Percentiles rank a stretch among this genome's conserved stretches.
Conservation (phyloP, 2,329 filamentous ascomycete genomes). For the Tolypocladium cylindrosporum region DNA sequence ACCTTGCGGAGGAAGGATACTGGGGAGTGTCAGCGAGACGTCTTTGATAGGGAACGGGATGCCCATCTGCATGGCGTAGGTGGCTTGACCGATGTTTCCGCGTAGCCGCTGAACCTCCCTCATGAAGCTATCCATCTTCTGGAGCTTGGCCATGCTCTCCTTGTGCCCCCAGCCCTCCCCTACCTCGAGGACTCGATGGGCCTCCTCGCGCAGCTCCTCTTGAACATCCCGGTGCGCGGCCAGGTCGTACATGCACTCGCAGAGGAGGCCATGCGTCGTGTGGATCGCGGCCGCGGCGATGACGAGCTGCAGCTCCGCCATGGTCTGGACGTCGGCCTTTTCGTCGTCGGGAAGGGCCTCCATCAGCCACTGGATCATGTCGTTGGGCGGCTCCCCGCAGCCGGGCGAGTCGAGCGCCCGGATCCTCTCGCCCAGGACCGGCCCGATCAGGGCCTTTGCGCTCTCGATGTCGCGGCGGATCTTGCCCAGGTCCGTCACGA, state of each 20-base stretch:
- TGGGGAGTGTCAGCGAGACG: constrained; percentile 11
- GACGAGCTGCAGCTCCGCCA: constrained; percentile 33
- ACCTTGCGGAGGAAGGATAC: constrained; percentile 36
- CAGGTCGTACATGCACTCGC: constrained; percentile 41
- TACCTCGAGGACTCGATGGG: constrained; percentile 27
- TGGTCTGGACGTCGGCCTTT: constrained; percentile 24
- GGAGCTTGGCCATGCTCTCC: constrained; percentile 31
- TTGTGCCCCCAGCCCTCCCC: constrained; percentile 31
- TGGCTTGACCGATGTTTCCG: constrained; percentile 30
- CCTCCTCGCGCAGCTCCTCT: constrained; percentile 38
- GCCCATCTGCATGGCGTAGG: neutral
- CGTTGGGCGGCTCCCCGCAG: constrained; percentile 26
- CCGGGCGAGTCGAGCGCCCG: constrained; percentile 26
- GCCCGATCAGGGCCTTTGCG: constrained; percentile 32
- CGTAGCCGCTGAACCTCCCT: constrained; percentile 30
- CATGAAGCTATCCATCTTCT: constrained; percentile 39
- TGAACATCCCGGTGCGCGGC: constrained; percentile 36
- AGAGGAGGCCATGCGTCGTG: constrained; percentile 32
- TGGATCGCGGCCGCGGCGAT: constrained; percentile 34
- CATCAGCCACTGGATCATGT: constrained; percentile 35
- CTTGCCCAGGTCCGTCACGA: constrained; percentile 35
- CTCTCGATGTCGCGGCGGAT: constrained; percentile 31
- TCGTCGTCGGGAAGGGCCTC: constrained; percentile 28
- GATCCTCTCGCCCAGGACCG: constrained; percentile 35
- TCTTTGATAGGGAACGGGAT: too few relatives aligned